Evolutionary conservation across 768 basidiomycete genomes (phyloP), one percentile per base, ranked within the genome.

Genomic region (Termitomyces sp.): DNA sequence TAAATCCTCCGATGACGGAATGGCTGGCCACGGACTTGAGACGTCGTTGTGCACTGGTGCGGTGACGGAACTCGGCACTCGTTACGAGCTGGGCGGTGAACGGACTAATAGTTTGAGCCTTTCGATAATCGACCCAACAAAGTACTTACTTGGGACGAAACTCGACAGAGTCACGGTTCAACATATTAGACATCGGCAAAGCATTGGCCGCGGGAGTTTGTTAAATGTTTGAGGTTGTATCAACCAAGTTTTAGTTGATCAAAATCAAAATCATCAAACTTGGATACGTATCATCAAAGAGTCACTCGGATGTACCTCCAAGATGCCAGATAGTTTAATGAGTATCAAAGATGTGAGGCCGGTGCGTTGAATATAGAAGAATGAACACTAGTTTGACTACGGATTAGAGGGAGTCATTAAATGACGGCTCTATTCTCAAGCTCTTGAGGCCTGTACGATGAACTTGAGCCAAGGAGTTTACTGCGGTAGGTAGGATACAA

Each of bases 171-270:
- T n/a, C n/a, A n/a, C n/a, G n/a, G n/a, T 19, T 46, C 44, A 46
- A 42, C 16, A 42, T 8, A 38, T 51, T 50, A 45, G 53, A 61
- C 54, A 21, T 48, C 40, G 40, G 44, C 21, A 53, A 54, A 47
- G 8, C 25, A 16, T 54, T 54, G 21, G 23, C 48, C 31, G 37
- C 19, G n/a, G n/a, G n/a, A n/a, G n/a, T n/a, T n/a, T n/a, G n/a
- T n/a, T n/a, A n/a, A n/a, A n/a, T n/a, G n/a, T n/a, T n/a, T n/a
- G n/a, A n/a, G n/a, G n/a, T 25, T 38, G 17, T 16, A 35, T 11
- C 23, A 23, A n/a, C 34, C 34, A 16, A 25, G 5, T 25, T 23
- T n/a, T n/a, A n/a, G 0, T 21, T 21, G 6, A 37, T n/a, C 47
- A 57, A 45, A 44, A 43, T 35, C 21, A 23, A 23, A 43, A n/a